Evolutionary conservation across 768 basidiomycete genomes (phyloP), one percentile per base, ranked within the genome.

Genomic region (Lactarius akahatsu): DNA sequence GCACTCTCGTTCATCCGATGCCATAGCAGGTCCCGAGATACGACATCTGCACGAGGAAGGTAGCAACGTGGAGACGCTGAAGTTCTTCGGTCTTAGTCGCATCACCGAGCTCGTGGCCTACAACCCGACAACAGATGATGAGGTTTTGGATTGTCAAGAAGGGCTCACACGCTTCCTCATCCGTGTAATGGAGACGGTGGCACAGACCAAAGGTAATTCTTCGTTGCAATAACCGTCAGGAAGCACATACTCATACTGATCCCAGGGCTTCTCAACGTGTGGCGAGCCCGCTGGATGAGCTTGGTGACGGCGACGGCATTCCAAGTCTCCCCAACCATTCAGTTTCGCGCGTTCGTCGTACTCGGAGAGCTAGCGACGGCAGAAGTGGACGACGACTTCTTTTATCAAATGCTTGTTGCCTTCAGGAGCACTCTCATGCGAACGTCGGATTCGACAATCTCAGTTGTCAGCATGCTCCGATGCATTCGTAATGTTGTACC

Each of bases 241-340:
- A 45, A 55, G 43, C 59, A 74, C 40, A 74, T 38, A 52, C 57
- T 72, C 7, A 56, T 67, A 6, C 38, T 57, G 6, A 18, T 57
- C 62, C 26, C 62, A 92, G 92, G 88, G 13, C 76, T 93, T 3
- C 77, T 91, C 36, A 97, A 97, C 72, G 85, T 91, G 3, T 97
- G 95, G 95, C 85, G 90, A 65, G 92, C 94, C 32, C 83, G 95
- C 41, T 96, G 94, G 94, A 94, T 94, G 90, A 87, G 92, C 50
- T 75, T 97, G 64, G 86, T 94, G 16, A 90, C 91, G 1, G 86
- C 92, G 1, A 91, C 91, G 0, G 93, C 94, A 26, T 96, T 96
- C 79, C 95, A 96, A 72, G 83, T 90, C 57, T 92, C 91, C 4
- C 89, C 92, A 0, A 87, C 90, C 2, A 85, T 94, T n/a, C 95